Conservation (phyloP, 2,329 filamentous ascomycete species). For the Fusarium vanettenii region DNA sequence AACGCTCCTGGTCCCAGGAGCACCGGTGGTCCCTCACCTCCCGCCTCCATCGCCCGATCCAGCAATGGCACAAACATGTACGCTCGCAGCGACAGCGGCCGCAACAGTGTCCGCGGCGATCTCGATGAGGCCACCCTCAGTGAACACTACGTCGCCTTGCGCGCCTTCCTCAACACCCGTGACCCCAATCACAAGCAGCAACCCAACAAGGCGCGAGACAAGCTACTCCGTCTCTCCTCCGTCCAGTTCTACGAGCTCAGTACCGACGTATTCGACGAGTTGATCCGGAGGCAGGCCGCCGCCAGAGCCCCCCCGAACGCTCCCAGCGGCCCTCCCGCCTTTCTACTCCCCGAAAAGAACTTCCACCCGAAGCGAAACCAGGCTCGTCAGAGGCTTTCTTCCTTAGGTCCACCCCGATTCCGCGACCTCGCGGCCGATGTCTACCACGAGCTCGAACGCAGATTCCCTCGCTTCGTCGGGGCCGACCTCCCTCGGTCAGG, state of each 20-base stretch:
- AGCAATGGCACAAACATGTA: constrained; percentile 82
- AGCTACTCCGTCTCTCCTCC: constrained; percentile 86
- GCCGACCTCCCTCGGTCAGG: constrained; percentile 75
- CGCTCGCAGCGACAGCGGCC: constrained; percentile 72
- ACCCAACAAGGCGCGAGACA: constrained; percentile 92
- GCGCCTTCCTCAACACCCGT: constrained; percentile 79
- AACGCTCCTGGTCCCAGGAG: constrained; percentile 61
- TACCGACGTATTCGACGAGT: constrained; percentile 96
- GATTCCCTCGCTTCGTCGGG: constrained; percentile 84
- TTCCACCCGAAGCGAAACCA: constrained; percentile 99
- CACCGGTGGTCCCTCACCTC: constrained; percentile 79
- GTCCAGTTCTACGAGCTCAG: constrained; percentile 98
- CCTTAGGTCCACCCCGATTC: constrained; percentile 87
- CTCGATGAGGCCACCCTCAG: constrained; percentile 71
- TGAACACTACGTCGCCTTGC: constrained; percentile 85
- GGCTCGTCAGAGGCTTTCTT: constrained; percentile 94
- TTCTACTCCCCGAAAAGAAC: constrained; percentile 83
- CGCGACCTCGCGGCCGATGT: constrained; percentile 95
- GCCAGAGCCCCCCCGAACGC: constrained; percentile 65
- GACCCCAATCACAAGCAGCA: constrained; percentile 80
- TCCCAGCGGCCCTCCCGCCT: constrained; percentile 71
- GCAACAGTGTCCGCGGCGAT: constrained; percentile 68
- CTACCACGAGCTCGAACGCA: constrained; percentile 91
- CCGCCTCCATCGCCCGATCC: constrained; percentile 86
- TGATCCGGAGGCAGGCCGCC: constrained; percentile 84